These are phyloP conservation scores for Avicennia marina DNA, from an alignment of 257 asterid species.

Conservation along the genomic window DNA sequence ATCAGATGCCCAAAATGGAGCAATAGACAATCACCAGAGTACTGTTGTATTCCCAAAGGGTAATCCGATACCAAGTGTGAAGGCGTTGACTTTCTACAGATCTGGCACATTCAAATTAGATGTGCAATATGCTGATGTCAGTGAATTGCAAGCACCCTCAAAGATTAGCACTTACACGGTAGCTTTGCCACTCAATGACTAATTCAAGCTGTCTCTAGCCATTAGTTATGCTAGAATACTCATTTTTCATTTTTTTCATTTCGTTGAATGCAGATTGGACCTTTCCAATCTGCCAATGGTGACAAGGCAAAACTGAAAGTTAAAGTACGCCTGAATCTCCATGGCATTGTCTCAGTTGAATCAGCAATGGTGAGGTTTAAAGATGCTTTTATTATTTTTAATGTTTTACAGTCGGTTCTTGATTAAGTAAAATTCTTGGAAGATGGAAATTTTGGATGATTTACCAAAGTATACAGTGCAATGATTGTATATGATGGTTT, in stretches of 20 bases:
- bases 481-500: no score
- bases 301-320: slow-evolving; percentile 74
- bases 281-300: slow-evolving; percentile 59
- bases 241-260: neutral
- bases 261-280: slow-evolving; percentile 57
- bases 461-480: neutral
- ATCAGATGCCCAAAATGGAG: slow-evolving; percentile 60
- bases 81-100: slow-evolving; percentile 83
- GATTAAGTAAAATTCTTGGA: neutral
- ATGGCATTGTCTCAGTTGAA: slow-evolving; percentile 76
- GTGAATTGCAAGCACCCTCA: slow-evolving; percentile 65
- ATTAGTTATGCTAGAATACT: neutral
- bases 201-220: neutral
- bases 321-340: slow-evolving; percentile 76
- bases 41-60: slow-evolving; percentile 85
- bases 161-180: slow-evolving; percentile 88
- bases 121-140: slow-evolving; percentile 71
- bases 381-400: neutral
- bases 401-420: neutral
- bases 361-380: slow-evolving; percentile 66
- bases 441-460: neutral
- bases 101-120: slow-evolving; percentile 65
- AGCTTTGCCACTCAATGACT: slow-evolving; percentile 10
- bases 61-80: slow-evolving; percentile 81
- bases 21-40: slow-evolving; percentile 58